Evolutionary conservation across 1,139 yeast genomes (phyloP).

Genomic region (Saccharomyces hybrid): DNA sequence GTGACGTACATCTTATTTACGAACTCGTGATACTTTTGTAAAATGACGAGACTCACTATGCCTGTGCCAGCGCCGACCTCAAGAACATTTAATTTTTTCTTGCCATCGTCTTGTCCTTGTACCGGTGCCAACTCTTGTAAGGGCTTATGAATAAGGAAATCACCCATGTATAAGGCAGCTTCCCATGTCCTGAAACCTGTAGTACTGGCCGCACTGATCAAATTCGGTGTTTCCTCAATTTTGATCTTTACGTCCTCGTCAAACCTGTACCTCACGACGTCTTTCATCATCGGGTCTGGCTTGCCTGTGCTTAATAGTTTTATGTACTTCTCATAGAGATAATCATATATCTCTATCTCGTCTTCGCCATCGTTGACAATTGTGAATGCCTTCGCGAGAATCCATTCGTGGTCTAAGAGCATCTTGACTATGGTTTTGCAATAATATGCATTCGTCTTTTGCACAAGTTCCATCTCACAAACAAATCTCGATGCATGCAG

Average conservation of each 20-base stretch:
- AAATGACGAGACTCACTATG: slow-evolving; percentile 53
- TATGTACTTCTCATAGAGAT: slow-evolving; percentile 45
- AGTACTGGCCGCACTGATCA: slow-evolving; percentile 67
- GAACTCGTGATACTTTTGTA: slow-evolving; percentile 19
- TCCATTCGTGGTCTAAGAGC: slow-evolving; percentile 29
- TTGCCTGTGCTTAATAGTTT: slow-evolving; percentile 38
- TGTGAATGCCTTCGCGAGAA: slow-evolving; percentile 13
- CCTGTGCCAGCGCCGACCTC: slow-evolving; percentile 94
- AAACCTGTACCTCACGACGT: slow-evolving; percentile 42
- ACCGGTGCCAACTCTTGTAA: slow-evolving; percentile 5
- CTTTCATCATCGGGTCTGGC: slow-evolving; percentile 40
- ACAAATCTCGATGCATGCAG: slow-evolving; percentile 8
- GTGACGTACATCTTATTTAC: slow-evolving; percentile 44
- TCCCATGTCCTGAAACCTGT: slow-evolving; percentile 95
- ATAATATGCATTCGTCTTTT: slow-evolving; percentile 41
- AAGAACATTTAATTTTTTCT: slow-evolving; percentile 32
- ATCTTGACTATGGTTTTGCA: slow-evolving; percentile 39
- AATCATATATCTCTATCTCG: slow-evolving; percentile 33
- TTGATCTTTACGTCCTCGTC: slow-evolving; percentile 30
- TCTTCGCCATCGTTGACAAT: slow-evolving; percentile 9
- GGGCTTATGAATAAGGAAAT: slow-evolving; percentile 34
- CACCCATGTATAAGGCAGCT: slow-evolving; percentile 66
- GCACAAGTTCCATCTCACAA: slow-evolving; percentile 10
- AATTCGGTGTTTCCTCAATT: slow-evolving; percentile 53
- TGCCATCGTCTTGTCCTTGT: background rate